Percentiles rank a stretch among this genome's conserved stretches.
phyloP scores from a whole-genome alignment of 495 filamentous ascomycete genomes.

The Darksidea phi region DNA sequence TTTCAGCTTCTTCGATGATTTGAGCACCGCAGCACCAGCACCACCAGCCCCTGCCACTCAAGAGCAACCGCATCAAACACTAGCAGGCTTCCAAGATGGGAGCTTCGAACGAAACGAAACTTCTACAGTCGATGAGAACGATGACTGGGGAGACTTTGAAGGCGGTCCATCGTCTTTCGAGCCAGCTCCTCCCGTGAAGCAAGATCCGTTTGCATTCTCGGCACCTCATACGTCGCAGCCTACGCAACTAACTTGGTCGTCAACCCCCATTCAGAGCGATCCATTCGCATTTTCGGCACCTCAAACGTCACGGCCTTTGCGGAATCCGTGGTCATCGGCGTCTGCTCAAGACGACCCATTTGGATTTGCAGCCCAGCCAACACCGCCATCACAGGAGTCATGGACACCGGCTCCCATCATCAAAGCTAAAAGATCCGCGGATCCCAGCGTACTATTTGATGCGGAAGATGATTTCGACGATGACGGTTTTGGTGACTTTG shows the following conservation, averaged over 20 bases:
- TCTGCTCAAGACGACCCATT: neutral
- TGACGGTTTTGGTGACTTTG: conserved; percentile 42
- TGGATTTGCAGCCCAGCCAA: conserved; percentile 2
- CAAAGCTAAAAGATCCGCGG: conserved; percentile 20
- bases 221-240: neutral
- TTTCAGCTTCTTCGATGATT: conserved; percentile 34
- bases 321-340: neutral
- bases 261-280: neutral
- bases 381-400: neutral
- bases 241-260: conserved; percentile 3
- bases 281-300: neutral
- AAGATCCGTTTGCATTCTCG: conserved; percentile 1
- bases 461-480: conserved; percentile 37
- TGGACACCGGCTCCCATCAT: conserved; percentile 5
- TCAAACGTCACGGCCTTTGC: conserved; percentile 7
- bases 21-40: too few species aligned
- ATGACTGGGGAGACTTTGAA: conserved; percentile 62
- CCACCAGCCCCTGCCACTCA: neutral
- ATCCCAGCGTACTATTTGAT: conserved; percentile 45
- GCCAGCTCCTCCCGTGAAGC: conserved; percentile 3
- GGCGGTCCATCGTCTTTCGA: conserved; percentile 41
- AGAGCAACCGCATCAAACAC: neutral
- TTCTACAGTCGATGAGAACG: conserved; percentile 27
- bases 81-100: neutral
- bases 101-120: neutral